These are phyloP conservation scores for Saccharomycopsis synnaedendra DNA, from an alignment of 805 yeast species.

Conservation along the genomic window DNA sequence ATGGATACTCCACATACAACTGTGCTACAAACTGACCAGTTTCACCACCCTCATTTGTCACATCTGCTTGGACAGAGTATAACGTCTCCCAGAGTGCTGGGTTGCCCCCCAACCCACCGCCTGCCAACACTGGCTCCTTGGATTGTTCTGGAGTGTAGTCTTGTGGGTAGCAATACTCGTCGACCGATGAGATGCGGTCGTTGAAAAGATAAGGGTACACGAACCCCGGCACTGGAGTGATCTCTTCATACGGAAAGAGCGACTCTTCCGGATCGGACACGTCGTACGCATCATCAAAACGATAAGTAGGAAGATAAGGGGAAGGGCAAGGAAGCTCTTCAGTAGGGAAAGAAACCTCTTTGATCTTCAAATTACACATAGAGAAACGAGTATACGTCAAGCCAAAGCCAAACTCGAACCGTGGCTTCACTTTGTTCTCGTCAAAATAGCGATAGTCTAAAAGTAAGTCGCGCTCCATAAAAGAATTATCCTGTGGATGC, in stretches of 20 bases:
- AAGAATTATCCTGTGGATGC: slow-evolving; percentile 24
- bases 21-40: slow-evolving; percentile 41
- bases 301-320: slow-evolving; percentile 29
- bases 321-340: slow-evolving; percentile 10
- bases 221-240: slow-evolving; percentile 41
- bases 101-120: slow-evolving; percentile 50
- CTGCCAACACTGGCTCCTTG: slow-evolving; percentile 22
- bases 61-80: slow-evolving; percentile 32
- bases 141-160: slow-evolving; percentile 24
- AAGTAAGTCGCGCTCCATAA: slow-evolving; percentile 22
- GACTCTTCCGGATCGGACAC: slow-evolving; percentile 44
- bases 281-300: slow-evolving; percentile 32
- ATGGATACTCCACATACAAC: slow-evolving; percentile 41
- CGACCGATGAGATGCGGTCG: slow-evolving; percentile 16
- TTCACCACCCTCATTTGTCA: slow-evolving; percentile 36
- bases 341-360: slow-evolving; percentile 31
- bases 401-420: slow-evolving; percentile 35
- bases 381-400: slow-evolving; percentile 16
- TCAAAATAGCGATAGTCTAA: slow-evolving; percentile 51
- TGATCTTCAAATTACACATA: slow-evolving; percentile 22
- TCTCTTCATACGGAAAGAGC: slow-evolving; percentile 35
- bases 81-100: slow-evolving; percentile 46
- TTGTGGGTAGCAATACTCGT: slow-evolving; percentile 26
- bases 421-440: slow-evolving; percentile 40
- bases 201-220: slow-evolving; percentile 40